Base-by-base conservation (phyloP, 441 rosid genomes). In the Sinapis alba region DNA sequence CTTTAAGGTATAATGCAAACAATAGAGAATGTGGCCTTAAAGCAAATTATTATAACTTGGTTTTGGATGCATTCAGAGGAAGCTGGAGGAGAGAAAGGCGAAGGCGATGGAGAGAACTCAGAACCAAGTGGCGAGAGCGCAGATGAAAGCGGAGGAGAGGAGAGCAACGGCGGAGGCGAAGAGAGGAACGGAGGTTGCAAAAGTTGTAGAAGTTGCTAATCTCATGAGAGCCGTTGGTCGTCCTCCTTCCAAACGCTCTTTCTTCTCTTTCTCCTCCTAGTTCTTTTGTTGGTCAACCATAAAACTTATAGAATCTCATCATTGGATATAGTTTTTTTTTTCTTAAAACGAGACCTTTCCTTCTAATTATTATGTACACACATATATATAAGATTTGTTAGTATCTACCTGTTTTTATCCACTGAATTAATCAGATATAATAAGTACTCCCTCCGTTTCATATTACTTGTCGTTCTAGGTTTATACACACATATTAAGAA, bases 171-270 rank as follows among this genome's bases (percentile, higher is more conserved):
- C 97, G 0, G 98, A 90, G 84, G 86, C 86, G 6, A 93, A 82
- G 79, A 86, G 95, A 51, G 98, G 97, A 24, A 89, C 92, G 0
- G 87, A 93, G 79, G 87, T 83, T 30, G 93, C 93, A 0, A 81
- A 84, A 72, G 82, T 89, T 43, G 76, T 88, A 19, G 95, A 93
- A 72, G 74, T 86, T 11, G 86, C 95, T 77, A 89, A 88, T 82
- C 84, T 90, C 78, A 88, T 93, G 97, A 85, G 89, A 80, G 90
- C 97, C 47, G 86, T 89, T 62, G 95, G 97, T 1, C 80, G 92
- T 71, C 61, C 98, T 75, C 98, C 98, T 7, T 78, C 81, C 28
- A 93, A 93, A 65, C 80, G 89, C 1, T 86, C 92, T 66, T 86
- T 88, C 84, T 90, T 89, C 73, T 90, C 74, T 13, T 70, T 71